Base-by-base conservation (phyloP, 192 early-diverging fungal genomes). In the Dissophora ornata region DNA sequence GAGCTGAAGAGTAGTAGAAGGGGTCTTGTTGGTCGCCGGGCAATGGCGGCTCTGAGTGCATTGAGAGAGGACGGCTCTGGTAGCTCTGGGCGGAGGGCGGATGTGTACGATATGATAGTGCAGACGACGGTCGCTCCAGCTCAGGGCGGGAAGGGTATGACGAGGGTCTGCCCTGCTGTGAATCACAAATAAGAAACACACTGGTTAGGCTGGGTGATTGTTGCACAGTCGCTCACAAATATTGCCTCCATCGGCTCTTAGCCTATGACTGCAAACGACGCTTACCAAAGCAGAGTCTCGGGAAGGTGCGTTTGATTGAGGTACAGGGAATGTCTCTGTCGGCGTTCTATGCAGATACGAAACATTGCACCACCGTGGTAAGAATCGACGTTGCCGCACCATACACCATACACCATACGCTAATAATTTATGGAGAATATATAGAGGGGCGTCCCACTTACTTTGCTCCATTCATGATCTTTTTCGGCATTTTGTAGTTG, bases 401-500 rank as follows among this genome's bases (percentile, higher is more conserved):
- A n/a, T n/a, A n/a, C n/a, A n/a, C n/a, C n/a, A n/a, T n/a, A n/a
- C n/a, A n/a, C n/a, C n/a, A n/a, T n/a, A n/a, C n/a, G n/a, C n/a
- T n/a, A n/a, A n/a, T n/a, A n/a, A n/a, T n/a, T n/a, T n/a, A n/a
- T n/a, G n/a, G n/a, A n/a, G n/a, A n/a, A n/a, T n/a, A n/a, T n/a
- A n/a, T n/a, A n/a, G n/a, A n/a, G n/a, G n/a, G n/a, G n/a, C n/a
- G n/a, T n/a, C n/a, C n/a, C n/a, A n/a, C 67, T 54, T 60, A 71
- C 69, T 71, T 63, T 36, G 69, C 16, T 22, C 13, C 30, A 26
- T 16, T 46, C 32, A 22, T 28, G 4, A 53, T 19, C 57, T 69
- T 71, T 22, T 67, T 70, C 28, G 59, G 66, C 52, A 68, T 60
- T 67, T 65, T 81, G 55, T 66, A 65, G 62, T 62, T 81, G 61